Evolutionary conservation across 306 rosid species (phyloP).

Genomic region (Urtica urens): DNA sequence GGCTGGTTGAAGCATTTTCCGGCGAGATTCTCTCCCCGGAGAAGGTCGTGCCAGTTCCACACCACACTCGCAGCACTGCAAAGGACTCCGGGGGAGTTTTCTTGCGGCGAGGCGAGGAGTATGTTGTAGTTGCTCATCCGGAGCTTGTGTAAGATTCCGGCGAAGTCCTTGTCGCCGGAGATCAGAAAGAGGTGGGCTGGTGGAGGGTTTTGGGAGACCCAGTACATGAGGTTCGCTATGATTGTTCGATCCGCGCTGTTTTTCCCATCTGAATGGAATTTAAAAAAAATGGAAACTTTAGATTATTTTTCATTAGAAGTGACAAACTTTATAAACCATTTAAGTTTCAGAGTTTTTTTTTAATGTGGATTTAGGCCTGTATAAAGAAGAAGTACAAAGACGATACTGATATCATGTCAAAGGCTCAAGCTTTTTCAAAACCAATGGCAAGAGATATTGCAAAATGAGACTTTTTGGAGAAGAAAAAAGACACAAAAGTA

Average conservation of each 20-base stretch:
- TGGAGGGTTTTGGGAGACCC: constrained; percentile 96
- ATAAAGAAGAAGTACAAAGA: no score
- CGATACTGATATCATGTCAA: no score
- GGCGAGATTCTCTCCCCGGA: constrained; percentile 47
- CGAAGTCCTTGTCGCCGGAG: constrained; percentile 69
- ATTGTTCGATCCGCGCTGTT: constrained; percentile 76
- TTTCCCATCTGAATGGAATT: constrained; percentile 59
- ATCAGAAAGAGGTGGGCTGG: constrained; percentile 89
- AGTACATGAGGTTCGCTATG: constrained; percentile 64
- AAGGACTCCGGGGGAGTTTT: constrained; percentile 41
- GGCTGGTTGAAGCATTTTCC: constrained; percentile 74
- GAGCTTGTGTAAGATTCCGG: constrained; percentile 53
- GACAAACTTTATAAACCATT: no score
- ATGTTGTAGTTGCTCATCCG: constrained; percentile 88
- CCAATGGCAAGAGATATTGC: no score
- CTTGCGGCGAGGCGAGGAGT: constrained; percentile 57
- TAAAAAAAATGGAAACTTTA: not conserved
- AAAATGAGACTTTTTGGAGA: no score
- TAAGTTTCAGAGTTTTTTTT: no score
- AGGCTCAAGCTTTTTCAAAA: no score
- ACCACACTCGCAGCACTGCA: constrained; percentile 81
- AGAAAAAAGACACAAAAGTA: no score
- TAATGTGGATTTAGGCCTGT: no score
- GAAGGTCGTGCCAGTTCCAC: constrained; percentile 78
- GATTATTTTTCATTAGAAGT: no score